phyloP scores from a whole-genome alignment of 1,139 yeast species.

The Taiozyma onychis region DNA sequence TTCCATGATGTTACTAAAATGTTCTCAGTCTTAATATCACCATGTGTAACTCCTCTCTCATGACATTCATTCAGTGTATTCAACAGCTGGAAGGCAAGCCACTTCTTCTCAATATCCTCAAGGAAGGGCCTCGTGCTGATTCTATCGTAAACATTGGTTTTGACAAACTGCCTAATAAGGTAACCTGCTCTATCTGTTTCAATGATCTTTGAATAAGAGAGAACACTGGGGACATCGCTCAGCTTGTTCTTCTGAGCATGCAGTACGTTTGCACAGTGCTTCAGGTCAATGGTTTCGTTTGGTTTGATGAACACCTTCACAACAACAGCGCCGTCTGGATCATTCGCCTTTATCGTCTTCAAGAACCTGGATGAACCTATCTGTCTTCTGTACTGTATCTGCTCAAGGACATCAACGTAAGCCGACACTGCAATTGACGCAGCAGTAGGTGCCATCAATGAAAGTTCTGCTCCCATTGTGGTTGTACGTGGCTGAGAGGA shows the following conservation, averaged over 20 bases:
- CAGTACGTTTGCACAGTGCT: constrained; percentile 31
- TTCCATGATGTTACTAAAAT: constrained; percentile 84
- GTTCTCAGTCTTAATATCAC: constrained; percentile 90
- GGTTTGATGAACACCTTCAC: constrained; percentile 85
- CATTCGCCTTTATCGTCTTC: constrained; percentile 78
- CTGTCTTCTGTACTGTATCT: constrained; percentile 67
- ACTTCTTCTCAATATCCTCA: constrained; percentile 73
- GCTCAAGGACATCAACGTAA: constrained; percentile 71
- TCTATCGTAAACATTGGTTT: constrained; percentile 78
- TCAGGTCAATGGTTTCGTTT: constrained; percentile 34
- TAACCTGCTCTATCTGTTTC: constrained; percentile 95
- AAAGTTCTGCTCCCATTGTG: constrained; percentile 82
- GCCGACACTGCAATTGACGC: constrained; percentile 91
- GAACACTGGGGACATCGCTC: constrained; percentile 51
- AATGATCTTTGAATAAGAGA: constrained; percentile 67
- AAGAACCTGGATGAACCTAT: constrained; percentile 73
- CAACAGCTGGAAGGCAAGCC: constrained; percentile 78
- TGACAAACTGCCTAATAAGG: constrained; percentile 72
- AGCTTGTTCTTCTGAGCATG: constrained; percentile 33
- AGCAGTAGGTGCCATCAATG: constrained; percentile 83
- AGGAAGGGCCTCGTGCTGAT: constrained; percentile 84
- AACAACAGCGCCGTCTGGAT: constrained; percentile 60
- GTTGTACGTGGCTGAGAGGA: background rate
- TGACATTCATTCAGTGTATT: constrained; percentile 62
- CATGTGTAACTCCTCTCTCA: constrained; percentile 60